A percentile compares a stretch with the other conserved stretches of the same genome.
Evolutionary conservation across 1,284 basidiomycete species (phyloP).

Genomic region (Cystobasidiaceae sp.): DNA sequence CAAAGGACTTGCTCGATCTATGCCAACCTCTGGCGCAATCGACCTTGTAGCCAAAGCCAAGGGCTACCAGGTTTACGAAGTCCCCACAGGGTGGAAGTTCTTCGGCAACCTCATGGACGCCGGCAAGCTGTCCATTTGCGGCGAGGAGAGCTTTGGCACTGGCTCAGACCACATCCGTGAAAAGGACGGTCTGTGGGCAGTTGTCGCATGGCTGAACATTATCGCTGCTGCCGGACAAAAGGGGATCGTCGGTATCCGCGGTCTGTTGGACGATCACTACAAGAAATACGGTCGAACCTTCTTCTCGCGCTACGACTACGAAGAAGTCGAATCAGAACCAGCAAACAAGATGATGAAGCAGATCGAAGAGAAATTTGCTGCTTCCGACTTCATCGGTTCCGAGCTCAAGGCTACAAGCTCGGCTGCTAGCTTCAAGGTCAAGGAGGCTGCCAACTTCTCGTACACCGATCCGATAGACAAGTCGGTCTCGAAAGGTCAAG

Average conservation of each 20-base stretch:
- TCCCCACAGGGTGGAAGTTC: slow-evolving; percentile 99
- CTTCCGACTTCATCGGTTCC: slow-evolving; percentile 60
- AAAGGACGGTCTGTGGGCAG: slow-evolving; percentile 98
- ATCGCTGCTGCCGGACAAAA: slow-evolving; percentile 85
- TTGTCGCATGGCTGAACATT: slow-evolving; percentile 94
- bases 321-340: slow-evolving; percentile 87
- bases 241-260: slow-evolving; percentile 74
- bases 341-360: slow-evolving; percentile 78
- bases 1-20: slow-evolving; percentile 90
- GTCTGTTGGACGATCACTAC: slow-evolving; percentile 82
- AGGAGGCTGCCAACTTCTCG: slow-evolving; percentile 76
- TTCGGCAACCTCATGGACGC: slow-evolving; percentile 99
- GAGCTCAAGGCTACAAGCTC: slow-evolving; percentile 63
- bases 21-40: slow-evolving; percentile 96
- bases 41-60: slow-evolving; percentile 94
- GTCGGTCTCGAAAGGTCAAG: slow-evolving; percentile 85
- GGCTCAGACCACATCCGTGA: slow-evolving; percentile 99
- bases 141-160: slow-evolving; percentile 97
- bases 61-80: slow-evolving; percentile 90
- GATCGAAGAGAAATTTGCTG: slow-evolving; percentile 66
- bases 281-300: slow-evolving; percentile 90
- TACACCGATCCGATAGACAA: slow-evolving; percentile 98
- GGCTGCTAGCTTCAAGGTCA: slow-evolving; percentile 69
- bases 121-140: slow-evolving; percentile 91
- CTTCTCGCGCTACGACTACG: slow-evolving; percentile 98